phyloP scores from a whole-genome alignment of 2,329 filamentous ascomycete species.

The Aureobasidium pullulans region DNA sequence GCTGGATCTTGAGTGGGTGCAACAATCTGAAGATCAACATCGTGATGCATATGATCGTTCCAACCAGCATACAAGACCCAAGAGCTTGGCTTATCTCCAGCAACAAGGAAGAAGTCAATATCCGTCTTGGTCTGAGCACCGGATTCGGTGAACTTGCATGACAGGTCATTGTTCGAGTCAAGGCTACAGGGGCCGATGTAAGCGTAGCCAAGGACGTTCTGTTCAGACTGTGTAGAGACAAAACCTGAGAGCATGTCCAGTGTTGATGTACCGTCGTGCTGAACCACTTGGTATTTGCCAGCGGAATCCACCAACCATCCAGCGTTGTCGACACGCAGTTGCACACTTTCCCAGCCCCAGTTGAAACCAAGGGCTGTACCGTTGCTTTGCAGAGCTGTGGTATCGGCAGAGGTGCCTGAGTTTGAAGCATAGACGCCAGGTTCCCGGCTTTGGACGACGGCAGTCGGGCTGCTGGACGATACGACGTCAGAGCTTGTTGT shows the following conservation, averaged over 20 bases:
- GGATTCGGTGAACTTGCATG: not conserved
- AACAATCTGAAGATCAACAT: not conserved
- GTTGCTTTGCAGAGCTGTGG: conserved; percentile 1
- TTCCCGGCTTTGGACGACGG: not conserved
- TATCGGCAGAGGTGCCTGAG: not conserved
- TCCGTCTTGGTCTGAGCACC: not conserved
- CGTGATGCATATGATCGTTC: not conserved
- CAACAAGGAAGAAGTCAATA: not conserved
- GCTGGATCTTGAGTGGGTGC: not conserved
- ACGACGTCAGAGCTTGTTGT: not conserved
- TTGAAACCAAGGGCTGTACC: not conserved
- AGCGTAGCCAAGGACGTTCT: not conserved
- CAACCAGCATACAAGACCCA: conserved; percentile 6
- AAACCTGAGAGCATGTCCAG: not conserved
- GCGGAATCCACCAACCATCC: not conserved
- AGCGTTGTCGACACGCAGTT: not conserved
- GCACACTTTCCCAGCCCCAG: not conserved
- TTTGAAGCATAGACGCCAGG: conserved; percentile 2
- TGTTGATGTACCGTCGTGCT: not conserved
- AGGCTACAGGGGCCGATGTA: not conserved
- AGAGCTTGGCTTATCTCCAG: not conserved
- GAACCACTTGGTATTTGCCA: not conserved
- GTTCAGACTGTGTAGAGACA: not conserved
- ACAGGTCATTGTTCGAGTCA: not conserved
- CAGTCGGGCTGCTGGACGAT: not conserved